phyloP scores from a whole-genome alignment of 768 basidiomycete species.

The Pleurotus giganteus region DNA sequence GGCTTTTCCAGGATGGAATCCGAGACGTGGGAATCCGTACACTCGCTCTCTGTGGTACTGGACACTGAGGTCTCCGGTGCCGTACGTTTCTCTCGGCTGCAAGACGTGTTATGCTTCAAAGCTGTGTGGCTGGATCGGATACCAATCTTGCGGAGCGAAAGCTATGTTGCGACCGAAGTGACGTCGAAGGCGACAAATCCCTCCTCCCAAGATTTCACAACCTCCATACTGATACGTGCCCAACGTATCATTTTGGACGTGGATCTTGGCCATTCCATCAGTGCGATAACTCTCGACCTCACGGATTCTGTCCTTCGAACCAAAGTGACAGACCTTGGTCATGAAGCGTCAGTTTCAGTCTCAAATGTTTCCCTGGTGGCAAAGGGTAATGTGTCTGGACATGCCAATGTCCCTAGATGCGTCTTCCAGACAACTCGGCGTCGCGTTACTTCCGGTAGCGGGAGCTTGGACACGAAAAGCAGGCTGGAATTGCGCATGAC shows the following conservation, averaged over 20 bases:
- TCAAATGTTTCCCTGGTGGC: slow-evolving; percentile 66
- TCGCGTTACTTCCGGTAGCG: slow-evolving; percentile 35
- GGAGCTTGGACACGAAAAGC: slow-evolving; percentile 36
- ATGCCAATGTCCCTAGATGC: slow-evolving; percentile 63
- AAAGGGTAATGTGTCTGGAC: slow-evolving; percentile 70
- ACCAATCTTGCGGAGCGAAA: slow-evolving; percentile 59
- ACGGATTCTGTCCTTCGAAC: slow-evolving; percentile 63
- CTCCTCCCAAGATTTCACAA: slow-evolving; percentile 44
- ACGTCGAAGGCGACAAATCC: slow-evolving; percentile 18
- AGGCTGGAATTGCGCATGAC: slow-evolving; percentile 77
- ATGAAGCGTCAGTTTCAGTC: slow-evolving; percentile 67
- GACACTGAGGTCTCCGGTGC: slow-evolving; percentile 83
- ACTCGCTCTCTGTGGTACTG: slow-evolving; percentile 69
- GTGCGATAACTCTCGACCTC: slow-evolving; percentile 63
- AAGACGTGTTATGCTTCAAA: slow-evolving; percentile 93
- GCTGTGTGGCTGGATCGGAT: slow-evolving; percentile 93
- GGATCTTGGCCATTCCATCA: slow-evolving; percentile 87
- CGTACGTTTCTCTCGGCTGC: slow-evolving; percentile 80
- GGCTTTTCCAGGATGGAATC: slow-evolving; percentile 57
- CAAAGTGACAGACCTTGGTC: slow-evolving; percentile 54
- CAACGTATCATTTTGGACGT: slow-evolving; percentile 71
- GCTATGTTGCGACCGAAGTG: slow-evolving; percentile 22
- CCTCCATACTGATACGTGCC: slow-evolving; percentile 65
- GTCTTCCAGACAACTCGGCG: slow-evolving; percentile 73
- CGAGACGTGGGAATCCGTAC: slow-evolving; percentile 32